Base-by-base conservation (phyloP, 305 asterid genomes). In the Ilex paraguariensis region DNA sequence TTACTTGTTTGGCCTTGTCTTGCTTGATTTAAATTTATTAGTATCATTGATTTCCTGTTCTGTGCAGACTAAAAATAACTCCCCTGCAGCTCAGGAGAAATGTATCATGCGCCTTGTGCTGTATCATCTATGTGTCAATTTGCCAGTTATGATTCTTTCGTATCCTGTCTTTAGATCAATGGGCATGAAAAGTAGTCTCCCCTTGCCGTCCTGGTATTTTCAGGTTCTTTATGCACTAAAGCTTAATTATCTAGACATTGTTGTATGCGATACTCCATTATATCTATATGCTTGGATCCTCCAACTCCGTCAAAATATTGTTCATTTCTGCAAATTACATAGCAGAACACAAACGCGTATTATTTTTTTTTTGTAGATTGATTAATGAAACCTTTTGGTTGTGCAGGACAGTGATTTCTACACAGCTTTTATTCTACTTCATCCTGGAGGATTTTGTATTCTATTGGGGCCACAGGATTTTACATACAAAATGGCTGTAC, bases 401-500 rank as follows among this genome's bases (percentile, higher is more conserved):
- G 74, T 78, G 82, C 90, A 93, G 97, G 96, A 92, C 87, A 78
- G 89, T 90, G 40, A 70, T 90, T 59, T 92, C 91, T 56, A 80
- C 85, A 13, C 98, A 92, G 67, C 81, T 92, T 53, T 45, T 90
- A 39, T 92, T 92, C 83, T 92, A 90, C 87, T 92, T 92, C 75
- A 79, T 92, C 75, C 77, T 92, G 65, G 98, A 92, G 74, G 98
- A 90, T 68, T 92, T 92, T 60, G 82, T 92, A 50, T 92, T 92
- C 83, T 92, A 92, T 72, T 92, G 97, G 97, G 97, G 97, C 31
- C 98, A 92, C 73, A 77, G 96, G 81, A 73, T 92, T 64, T 83
- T 92, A 70, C 98, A 92, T 75, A 84, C 98, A 40, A 90, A 92
- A 79, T 92, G 98, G 98, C 95, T 90, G 71, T 92, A 92, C 88